Evolutionary conservation across 1,139 yeast species (phyloP).

Genomic region (Candida labiduridarum): DNA sequence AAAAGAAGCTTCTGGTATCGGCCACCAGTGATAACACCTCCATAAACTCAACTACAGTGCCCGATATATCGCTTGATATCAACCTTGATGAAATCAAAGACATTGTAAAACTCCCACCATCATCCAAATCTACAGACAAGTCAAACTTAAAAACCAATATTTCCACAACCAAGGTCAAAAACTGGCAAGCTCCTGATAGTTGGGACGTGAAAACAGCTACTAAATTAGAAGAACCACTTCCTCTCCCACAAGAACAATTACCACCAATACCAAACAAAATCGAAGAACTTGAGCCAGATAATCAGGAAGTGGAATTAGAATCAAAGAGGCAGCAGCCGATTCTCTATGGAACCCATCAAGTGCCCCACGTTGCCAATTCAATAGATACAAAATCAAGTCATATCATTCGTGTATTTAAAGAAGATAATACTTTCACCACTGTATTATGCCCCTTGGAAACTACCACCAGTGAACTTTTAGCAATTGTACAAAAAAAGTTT

Average conservation of each 20-base stretch:
- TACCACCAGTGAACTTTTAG: conserved; percentile 73
- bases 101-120: conserved; percentile 38
- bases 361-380: conserved; percentile 24
- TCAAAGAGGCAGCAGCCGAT: conserved; percentile 29
- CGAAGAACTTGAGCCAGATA: conserved; percentile 3
- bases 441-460: conserved; percentile 74
- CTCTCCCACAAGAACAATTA: not conserved
- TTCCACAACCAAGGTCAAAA: conserved; percentile 8
- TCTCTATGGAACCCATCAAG: conserved; percentile 38
- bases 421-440: conserved; percentile 83
- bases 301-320: conserved; percentile 2
- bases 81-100: conserved; percentile 59
- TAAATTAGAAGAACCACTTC: conserved; percentile 7
- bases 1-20: not conserved
- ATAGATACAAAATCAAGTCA: conserved; percentile 36
- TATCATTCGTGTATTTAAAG: conserved; percentile 71
- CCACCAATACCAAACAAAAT: not conserved
- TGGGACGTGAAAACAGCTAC: conserved; percentile 64
- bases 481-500: conserved; percentile 72
- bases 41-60: not conserved
- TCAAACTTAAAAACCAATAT: conserved; percentile 5
- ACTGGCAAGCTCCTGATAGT: conserved; percentile 76
- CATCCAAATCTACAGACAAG: conserved; percentile 3
- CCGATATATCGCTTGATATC: conserved; percentile 29
- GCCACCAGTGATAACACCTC: conserved; percentile 1